Conservation (phyloP, 768 basidiomycete genomes). For the Leucocoprinus sp. region DNA sequence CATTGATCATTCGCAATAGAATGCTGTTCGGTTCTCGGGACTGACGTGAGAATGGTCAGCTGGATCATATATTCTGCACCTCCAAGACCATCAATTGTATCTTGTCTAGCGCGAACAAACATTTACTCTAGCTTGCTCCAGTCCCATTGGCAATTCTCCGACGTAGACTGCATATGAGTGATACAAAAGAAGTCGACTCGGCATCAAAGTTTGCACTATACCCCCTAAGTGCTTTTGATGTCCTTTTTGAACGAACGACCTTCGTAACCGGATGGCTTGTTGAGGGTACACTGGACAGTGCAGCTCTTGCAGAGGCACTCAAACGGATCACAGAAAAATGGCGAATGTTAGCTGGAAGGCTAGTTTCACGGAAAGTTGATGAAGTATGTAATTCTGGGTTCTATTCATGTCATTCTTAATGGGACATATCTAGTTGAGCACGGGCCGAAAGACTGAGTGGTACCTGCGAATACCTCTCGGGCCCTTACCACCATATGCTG, state of each 20-base stretch:
- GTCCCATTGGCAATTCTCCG: background rate
- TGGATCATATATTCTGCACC: too few relatives aligned
- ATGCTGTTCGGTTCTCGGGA: too few relatives aligned
- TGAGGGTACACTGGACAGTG: slow-evolving; percentile 28
- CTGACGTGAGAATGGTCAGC: too few relatives aligned
- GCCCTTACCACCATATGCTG: slow-evolving; percentile 17
- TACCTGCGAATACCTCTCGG: slow-evolving; percentile 29
- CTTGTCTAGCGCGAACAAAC: too few relatives aligned
- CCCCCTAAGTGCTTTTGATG: slow-evolving; percentile 31
- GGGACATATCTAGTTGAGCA: background rate
- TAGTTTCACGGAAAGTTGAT: slow-evolving; percentile 16
- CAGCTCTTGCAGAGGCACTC: slow-evolving; percentile 23
- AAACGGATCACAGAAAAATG: slow-evolving; percentile 23
- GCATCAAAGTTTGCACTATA: slow-evolving; percentile 14
- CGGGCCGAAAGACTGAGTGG: slow-evolving; percentile 25
- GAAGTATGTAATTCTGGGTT: slow-evolving; percentile 14
- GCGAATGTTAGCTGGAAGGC: slow-evolving; percentile 21
- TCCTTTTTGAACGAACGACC: slow-evolving; percentile 22
- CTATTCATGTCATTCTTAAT: background rate
- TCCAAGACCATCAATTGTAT: too few relatives aligned
- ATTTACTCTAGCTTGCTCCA: background rate
- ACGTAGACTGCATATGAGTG: background rate
- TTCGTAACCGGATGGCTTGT: slow-evolving; percentile 38
- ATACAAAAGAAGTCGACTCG: background rate
- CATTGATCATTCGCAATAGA: too few relatives aligned